Conservation (phyloP, 208 protist genomes). For the Trypanosoma scelopori region DNA sequence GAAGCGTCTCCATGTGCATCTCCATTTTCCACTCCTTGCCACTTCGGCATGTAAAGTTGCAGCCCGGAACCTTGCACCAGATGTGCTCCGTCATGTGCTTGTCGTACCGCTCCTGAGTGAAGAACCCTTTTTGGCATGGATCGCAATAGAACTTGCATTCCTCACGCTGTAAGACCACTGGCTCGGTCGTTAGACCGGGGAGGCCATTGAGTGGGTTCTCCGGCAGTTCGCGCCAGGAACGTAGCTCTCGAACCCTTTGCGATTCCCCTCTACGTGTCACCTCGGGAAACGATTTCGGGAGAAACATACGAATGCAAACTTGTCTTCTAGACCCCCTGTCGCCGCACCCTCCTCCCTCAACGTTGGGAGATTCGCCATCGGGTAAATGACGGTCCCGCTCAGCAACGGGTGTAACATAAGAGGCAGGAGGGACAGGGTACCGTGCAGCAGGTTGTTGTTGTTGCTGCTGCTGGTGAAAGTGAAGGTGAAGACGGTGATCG, state of each 20-base stretch:
- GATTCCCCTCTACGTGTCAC: background rate
- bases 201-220: conserved; percentile 28
- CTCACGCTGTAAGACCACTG: conserved; percentile 16
- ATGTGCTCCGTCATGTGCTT: conserved; percentile 73
- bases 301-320: conserved; percentile 14
- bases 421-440: background rate
- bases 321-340: background rate
- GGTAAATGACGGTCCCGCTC: background rate
- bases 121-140: conserved; percentile 77
- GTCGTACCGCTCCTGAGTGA: conserved; percentile 46
- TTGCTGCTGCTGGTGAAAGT: background rate
- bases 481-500: background rate
- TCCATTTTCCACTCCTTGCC: conserved; percentile 80
- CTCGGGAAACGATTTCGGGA: conserved; percentile 8
- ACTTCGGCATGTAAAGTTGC: conserved; percentile 77
- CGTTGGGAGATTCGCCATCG: background rate
- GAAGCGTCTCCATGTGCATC: conserved; percentile 81
- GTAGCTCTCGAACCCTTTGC: conserved; percentile 2
- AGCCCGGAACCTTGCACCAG: conserved; percentile 80
- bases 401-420: background rate
- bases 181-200: conserved; percentile 7
- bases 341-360: background rate
- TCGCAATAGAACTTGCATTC: conserved; percentile 71
- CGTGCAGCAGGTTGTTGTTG: background rate
- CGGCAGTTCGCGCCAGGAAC: conserved; percentile 26